These are phyloP conservation scores for Sordariomycetes sp. DNA, from an alignment of 2,329 filamentous ascomycete genomes.

Conservation along the genomic window DNA sequence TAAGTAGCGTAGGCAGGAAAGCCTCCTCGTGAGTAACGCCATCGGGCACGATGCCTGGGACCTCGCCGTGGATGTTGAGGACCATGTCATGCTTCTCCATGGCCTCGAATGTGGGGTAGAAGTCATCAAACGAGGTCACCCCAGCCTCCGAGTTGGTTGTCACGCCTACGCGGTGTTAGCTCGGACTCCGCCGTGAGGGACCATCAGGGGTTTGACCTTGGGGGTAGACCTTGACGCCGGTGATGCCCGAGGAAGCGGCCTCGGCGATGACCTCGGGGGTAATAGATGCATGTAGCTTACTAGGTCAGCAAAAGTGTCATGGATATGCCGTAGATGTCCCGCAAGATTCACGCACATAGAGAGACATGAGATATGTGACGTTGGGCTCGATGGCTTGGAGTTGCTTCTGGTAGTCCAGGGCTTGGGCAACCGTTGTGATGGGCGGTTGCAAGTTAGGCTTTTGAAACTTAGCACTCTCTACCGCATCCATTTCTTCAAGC, in stretches of 20 bases:
- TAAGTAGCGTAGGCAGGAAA: conserved; percentile 73
- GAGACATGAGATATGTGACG: conserved; percentile 65
- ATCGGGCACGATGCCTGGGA: conserved; percentile 44
- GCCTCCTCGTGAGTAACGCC: conserved; percentile 33
- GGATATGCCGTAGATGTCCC: conserved; percentile 3
- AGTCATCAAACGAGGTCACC: conserved; percentile 59
- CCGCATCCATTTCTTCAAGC: not conserved
- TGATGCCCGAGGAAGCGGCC: conserved; percentile 63
- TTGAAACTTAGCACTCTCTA: not conserved
- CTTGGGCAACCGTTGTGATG: conserved; percentile 5
- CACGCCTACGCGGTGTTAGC: conserved; percentile 29
- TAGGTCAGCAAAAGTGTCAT: not conserved
- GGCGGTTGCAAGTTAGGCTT: conserved; percentile 8
- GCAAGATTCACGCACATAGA: conserved; percentile 37
- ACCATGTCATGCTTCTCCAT: conserved; percentile 80
- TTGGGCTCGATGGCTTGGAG: conserved; percentile 51
- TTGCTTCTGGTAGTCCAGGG: conserved; percentile 53
- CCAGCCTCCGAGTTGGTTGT: conserved; percentile 62
- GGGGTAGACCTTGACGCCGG: conserved; percentile 65
- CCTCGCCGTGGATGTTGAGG: conserved; percentile 91
- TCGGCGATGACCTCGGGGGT: conserved; percentile 63
- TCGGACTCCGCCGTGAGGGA: not conserved
- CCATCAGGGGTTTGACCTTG: conserved; percentile 19
- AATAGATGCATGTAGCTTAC: conserved; percentile 46
- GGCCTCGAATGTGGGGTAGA: conserved; percentile 73